Base-by-base conservation (phyloP, 2,329 filamentous ascomycete genomes). In the Fragosphaeria purpurea region DNA sequence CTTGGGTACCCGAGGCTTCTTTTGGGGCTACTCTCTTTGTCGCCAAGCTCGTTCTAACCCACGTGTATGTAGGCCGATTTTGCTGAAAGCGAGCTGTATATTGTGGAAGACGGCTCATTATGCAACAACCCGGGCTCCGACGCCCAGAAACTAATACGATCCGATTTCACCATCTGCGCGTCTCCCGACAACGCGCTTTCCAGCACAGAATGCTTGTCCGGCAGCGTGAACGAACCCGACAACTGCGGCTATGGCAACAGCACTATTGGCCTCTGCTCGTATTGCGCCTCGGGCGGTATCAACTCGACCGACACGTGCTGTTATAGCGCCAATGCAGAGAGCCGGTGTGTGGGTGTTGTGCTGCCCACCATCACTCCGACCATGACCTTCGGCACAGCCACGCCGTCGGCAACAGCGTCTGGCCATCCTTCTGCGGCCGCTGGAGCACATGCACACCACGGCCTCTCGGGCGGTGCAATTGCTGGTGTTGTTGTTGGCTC, bases 271-370 rank as follows among this genome's bases (percentile, higher is more conserved):
- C 74, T 98, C 38, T 98, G 93, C 70, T 81, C 83, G 5, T 96
- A 93, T 66, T 98, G 93, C 66, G 77, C 79, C 41, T 75, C 82
- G 6, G 91, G 86, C 59, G 89, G 90, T 33, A 80, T 83, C 55
- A 97, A 97, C 67, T 85, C 88, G 8, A 97, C 91, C 47, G 91
- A 97, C 65, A 94, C 90, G 4, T 98, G 93, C 72, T 98, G 93
- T 67, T 84, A 89, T 61, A 88, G 82, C 60, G 82, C 90, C 5
- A 75, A 88, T 55, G 83, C 85, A n/a, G 78, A 87, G 52, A 70
- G 70, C 32, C 79, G 82, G 56, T 98, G 93, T 65, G 70, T 78
- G 46, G 79, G 79, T 47, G 86, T 98, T n/a, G 73, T 77, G 32
- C 72, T 98, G 6, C 93, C 93, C 0, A 80, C 80, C 1, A 84